Percentiles rank a stretch among this genome's conserved stretches.
Conservation (phyloP, 306 rosid genomes). For the Ormosia semicastrata region DNA sequence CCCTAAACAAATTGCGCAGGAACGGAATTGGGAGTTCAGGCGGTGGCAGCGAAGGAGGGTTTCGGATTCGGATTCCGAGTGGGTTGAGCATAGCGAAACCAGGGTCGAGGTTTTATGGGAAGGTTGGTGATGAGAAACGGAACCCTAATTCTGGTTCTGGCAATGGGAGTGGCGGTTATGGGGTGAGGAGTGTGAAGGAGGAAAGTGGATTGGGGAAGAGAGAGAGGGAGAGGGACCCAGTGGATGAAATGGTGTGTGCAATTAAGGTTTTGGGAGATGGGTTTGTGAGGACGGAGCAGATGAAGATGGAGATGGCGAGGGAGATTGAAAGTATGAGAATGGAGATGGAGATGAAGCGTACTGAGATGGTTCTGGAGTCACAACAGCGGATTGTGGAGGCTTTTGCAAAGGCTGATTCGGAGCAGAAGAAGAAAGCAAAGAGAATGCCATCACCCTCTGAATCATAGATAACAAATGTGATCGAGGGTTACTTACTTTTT, state of each 20-base stretch:
- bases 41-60: slow-evolving; percentile 42
- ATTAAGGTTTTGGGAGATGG: slow-evolving; percentile 89
- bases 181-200: slow-evolving; percentile 56
- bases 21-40: slow-evolving; percentile 42
- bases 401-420: slow-evolving; percentile 78
- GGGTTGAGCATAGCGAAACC: slow-evolving; percentile 78
- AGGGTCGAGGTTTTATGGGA: slow-evolving; percentile 49
- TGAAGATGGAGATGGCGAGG: slow-evolving; percentile 98
- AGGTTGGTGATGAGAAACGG: slow-evolving; percentile 46
- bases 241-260: slow-evolving; percentile 74
- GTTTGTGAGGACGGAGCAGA: slow-evolving; percentile 88
- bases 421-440: slow-evolving; percentile 66
- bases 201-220: slow-evolving; percentile 36
- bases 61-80: slow-evolving; percentile 74
- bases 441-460: slow-evolving; percentile 48
- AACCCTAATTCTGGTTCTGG: slow-evolving; percentile 40
- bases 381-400: slow-evolving; percentile 90
- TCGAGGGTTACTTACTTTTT: background rate
- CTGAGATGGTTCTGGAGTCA: slow-evolving; percentile 90
- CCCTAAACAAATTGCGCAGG: slow-evolving; percentile 58
- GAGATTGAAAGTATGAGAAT: slow-evolving; percentile 82
- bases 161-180: slow-evolving; percentile 23
- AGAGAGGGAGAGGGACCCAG: slow-evolving; percentile 61
- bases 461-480: background rate
- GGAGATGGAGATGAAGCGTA: slow-evolving; percentile 98